Evolutionary conservation across 495 filamentous ascomycete genomes (phyloP).

Genomic region (Penicillium psychrofluorescens): DNA sequence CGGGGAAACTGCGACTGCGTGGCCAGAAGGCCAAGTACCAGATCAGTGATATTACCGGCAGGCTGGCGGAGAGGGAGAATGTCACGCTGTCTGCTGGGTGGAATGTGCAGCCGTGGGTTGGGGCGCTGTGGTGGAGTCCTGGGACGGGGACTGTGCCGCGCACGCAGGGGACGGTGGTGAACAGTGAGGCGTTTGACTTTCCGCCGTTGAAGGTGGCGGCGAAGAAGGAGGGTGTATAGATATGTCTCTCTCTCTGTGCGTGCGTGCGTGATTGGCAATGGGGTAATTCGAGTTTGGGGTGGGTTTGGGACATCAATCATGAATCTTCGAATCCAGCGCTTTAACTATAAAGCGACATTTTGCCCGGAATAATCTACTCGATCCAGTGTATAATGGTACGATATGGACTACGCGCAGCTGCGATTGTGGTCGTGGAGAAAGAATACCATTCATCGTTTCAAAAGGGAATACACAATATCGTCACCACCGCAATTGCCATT

Average conservation of each 20-base stretch:
- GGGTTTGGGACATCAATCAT: no score
- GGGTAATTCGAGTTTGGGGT: background rate
- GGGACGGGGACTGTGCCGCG: conserved; percentile 43
- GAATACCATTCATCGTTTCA: no score
- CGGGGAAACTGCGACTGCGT: conserved; percentile 63
- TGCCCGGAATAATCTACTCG: no score
- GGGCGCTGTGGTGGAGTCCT: conserved; percentile 70
- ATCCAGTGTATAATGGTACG: no score
- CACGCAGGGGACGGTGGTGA: conserved; percentile 57
- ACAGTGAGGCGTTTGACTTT: conserved; percentile 63
- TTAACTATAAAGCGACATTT: no score
- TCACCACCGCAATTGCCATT: no score
- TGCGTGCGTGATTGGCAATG: no score
- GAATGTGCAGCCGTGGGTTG: conserved; percentile 98
- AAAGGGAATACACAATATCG: no score
- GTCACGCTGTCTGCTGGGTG: conserved; percentile 75
- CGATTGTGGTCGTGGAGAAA: no score
- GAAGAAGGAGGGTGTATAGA: conserved; percentile 6
- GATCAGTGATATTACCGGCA: conserved; percentile 77
- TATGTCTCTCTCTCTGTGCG: background rate
- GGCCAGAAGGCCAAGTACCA: conserved; percentile 89
- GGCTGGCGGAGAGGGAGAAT: conserved; percentile 60
- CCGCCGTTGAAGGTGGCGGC: conserved; percentile 56
- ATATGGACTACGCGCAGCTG: no score
- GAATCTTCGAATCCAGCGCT: no score